Percentiles rank a stretch among this genome's conserved stretches.
These are phyloP conservation scores for Boletus rubescentipes DNA, from an alignment of 768 basidiomycete genomes.

Conservation along the genomic window DNA sequence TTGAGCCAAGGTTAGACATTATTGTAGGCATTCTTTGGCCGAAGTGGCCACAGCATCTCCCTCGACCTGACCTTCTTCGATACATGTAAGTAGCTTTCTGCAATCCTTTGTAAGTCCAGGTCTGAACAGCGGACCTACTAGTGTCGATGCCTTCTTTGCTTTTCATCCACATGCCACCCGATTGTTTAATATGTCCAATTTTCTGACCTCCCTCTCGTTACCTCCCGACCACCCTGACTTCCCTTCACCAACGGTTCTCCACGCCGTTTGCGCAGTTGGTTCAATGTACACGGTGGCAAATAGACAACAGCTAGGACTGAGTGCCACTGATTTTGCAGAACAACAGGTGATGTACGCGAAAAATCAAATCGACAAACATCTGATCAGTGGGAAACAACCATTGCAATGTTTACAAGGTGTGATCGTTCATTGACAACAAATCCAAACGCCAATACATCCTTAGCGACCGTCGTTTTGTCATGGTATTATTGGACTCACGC, in stretches of 20 bases:
- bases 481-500: conserved; percentile 80
- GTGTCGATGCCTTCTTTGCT: conserved; percentile 77
- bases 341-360: conserved; percentile 58
- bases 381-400: conserved; percentile 52
- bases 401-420: conserved; percentile 65
- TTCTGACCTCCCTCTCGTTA: conserved; percentile 61
- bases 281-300: conserved; percentile 71
- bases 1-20: not conserved
- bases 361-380: conserved; percentile 46
- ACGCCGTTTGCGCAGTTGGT: conserved; percentile 84
- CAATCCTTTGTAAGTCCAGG: not conserved
- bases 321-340: conserved; percentile 52
- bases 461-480: conserved; percentile 61
- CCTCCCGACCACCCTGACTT: conserved; percentile 72
- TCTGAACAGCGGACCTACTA: conserved; percentile 22
- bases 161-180: conserved; percentile 73
- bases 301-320: conserved; percentile 7
- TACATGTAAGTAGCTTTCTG: conserved; percentile 53
- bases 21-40: conserved; percentile 25
- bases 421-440: not conserved
- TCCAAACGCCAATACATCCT: not conserved
- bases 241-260: conserved; percentile 67
- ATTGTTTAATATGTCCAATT: conserved; percentile 64
- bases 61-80: conserved; percentile 57
- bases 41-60: conserved; percentile 61